Evolutionary conservation across 306 rosid genomes (phyloP).

Genomic region (Pterocarpus macrocarpus): DNA sequence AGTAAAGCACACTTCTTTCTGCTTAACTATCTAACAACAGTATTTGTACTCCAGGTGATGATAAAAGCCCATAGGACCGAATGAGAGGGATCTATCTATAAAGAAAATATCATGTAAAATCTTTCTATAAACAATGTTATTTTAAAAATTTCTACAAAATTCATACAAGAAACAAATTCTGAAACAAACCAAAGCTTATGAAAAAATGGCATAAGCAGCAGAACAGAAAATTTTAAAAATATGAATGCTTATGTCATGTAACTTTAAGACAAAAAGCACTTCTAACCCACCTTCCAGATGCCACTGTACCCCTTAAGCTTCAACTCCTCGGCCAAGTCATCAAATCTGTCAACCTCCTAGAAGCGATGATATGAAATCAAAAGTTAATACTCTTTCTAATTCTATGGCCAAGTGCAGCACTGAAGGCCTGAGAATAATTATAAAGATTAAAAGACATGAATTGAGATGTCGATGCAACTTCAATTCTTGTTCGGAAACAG

Average conservation of each 20-base stretch:
- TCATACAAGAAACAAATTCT: slow-evolving; percentile 32
- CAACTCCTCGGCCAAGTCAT: slow-evolving; percentile 75
- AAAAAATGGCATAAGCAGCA: slow-evolving; percentile 25
- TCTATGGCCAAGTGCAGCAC: slow-evolving; percentile 13
- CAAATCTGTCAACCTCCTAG: slow-evolving; percentile 95
- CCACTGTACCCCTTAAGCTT: slow-evolving; percentile 78
- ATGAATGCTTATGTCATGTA: slow-evolving; percentile 39
- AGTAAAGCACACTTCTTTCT: slow-evolving; percentile 21
- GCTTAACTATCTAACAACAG: slow-evolving; percentile 35
- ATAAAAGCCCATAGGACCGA: slow-evolving; percentile 15
- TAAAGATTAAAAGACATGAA: slow-evolving; percentile 23
- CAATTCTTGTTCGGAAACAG: slow-evolving; percentile 27
- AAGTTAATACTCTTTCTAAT: slow-evolving; percentile 21
- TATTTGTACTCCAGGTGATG: slow-evolving; percentile 32
- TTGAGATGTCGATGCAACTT: slow-evolving; percentile 26
- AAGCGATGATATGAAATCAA: slow-evolving; percentile 46
- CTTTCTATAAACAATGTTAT: slow-evolving; percentile 11
- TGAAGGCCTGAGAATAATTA: neutral
- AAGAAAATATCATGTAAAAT: neutral
- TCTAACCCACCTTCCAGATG: slow-evolving; percentile 82
- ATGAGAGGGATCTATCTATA: slow-evolving; percentile 5
- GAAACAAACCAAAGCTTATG: slow-evolving; percentile 5
- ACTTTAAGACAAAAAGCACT: slow-evolving; percentile 31
- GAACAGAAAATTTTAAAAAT: slow-evolving; percentile 20
- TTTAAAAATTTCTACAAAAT: neutral